Evolutionary conservation across 1,284 basidiomycete species (phyloP), one percentile per base, ranked within the genome.

Genomic region (Mycena sp.): DNA sequence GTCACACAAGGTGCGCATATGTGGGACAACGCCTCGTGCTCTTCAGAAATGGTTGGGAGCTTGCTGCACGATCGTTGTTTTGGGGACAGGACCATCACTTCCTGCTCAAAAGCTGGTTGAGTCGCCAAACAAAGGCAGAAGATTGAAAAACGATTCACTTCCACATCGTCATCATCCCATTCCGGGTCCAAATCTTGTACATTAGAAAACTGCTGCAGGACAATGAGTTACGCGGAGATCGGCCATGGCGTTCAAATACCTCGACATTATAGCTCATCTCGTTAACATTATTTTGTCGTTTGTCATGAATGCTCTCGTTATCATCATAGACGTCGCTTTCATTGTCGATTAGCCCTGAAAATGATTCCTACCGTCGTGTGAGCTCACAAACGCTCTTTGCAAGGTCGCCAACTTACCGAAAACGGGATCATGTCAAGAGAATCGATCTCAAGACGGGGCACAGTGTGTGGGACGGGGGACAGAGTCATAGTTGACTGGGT

Each of bases 141-240:
- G n/a, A n/a, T n/a, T n/a, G n/a, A n/a, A n/a, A n/a, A n/a, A n/a
- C 16, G 12, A 28, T 41, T 45, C 21, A 64, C 65, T 32, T 46
- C 62, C 23, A 67, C 38, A 35, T 67, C 65, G 0, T 61, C 65
- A 30, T 67, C 65, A 29, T 67, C 62, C 65, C 65, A 67, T 46
- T 60, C 65, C 7, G 65, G 53, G 37, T 66, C 61, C 26, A 66
- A 28, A 10, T 66, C 57, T 26, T 46, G 58, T 14, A 66, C 41
- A 53, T 66, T 29, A 25, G 62, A 64, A 60, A 53, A 64, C 52
- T 64, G 65, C 65, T 67, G 41, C 11, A 32, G 17, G 35, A 43
- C 37, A 37, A 26, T 50, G 25, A 46, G 32, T 9, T 3, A 3
- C 6, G 23, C 29, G 7, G 14, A 28, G 17, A 0, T 35, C 10